These are phyloP conservation scores for Fusarium xyrophilum DNA, from an alignment of 2,329 filamentous ascomycete species.

Conservation along the genomic window DNA sequence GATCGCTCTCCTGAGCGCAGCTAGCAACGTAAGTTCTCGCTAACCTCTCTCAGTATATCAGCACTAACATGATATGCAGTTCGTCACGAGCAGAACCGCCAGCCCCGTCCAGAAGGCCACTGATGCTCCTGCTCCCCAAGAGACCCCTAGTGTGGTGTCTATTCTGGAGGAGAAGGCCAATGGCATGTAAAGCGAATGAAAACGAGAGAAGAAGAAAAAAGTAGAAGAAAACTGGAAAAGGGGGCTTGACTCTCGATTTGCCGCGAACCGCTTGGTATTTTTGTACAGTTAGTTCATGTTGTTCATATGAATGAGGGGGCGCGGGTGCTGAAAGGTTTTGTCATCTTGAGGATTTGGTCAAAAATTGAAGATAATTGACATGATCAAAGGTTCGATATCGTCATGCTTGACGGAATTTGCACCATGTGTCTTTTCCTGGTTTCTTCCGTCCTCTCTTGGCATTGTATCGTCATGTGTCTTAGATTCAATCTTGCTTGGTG, in stretches of 20 bases:
- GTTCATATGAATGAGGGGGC: background rate
- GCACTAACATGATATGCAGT: background rate
- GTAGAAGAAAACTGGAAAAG: background rate
- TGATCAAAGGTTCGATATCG: background rate
- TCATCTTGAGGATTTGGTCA: constrained; percentile 1
- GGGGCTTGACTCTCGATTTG: background rate
- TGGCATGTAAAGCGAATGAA: constrained; percentile 8
- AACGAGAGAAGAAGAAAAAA: background rate
- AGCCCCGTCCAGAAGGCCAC: constrained; percentile 16
- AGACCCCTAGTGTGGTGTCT: constrained; percentile 12
- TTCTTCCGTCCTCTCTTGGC: too few species aligned
- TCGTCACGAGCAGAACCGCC: constrained; percentile 19
- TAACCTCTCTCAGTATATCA: background rate
- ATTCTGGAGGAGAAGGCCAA: constrained; percentile 28
- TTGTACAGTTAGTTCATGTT: constrained; percentile 8
- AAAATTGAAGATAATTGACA: constrained; percentile 1
- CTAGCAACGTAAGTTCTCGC: constrained; percentile 74
- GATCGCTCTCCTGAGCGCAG: constrained; percentile 83
- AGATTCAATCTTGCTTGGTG: background rate
- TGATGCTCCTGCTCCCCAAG: background rate
- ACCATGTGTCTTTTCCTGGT: background rate
- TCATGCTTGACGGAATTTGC: background rate
- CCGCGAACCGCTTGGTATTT: background rate
- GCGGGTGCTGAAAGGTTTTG: background rate
- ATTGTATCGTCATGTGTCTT: background rate